Conservation (phyloP, 2,329 filamentous ascomycete genomes). For the Fragosphaeria purpurea region DNA sequence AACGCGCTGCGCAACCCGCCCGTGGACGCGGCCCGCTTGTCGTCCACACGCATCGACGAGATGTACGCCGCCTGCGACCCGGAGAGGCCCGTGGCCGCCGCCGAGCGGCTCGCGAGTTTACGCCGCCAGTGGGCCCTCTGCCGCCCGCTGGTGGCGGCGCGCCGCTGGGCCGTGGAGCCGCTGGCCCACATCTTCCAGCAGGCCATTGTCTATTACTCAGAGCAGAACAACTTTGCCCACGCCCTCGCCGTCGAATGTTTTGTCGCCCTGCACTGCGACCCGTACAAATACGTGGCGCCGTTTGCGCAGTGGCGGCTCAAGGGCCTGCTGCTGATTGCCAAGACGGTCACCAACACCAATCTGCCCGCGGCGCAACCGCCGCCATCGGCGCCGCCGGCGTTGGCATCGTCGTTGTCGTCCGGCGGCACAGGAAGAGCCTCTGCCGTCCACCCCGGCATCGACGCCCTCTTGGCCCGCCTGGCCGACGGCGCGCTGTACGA, state of each 20-base stretch:
- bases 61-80: conserved; percentile 21
- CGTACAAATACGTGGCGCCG: conserved; percentile 38
- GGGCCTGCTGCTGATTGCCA: conserved; percentile 40
- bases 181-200: conserved; percentile 35
- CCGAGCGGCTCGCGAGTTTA: conserved; percentile 18
- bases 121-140: conserved; percentile 27
- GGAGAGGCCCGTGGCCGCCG: conserved; percentile 9
- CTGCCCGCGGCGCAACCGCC: conserved; percentile 16
- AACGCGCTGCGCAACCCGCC: conserved; percentile 22
- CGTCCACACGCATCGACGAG: conserved; percentile 17
- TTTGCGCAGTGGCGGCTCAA: conserved; percentile 42
- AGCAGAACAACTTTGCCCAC: conserved; percentile 30
- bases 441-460: conserved; percentile 17
- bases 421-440: too few species aligned
- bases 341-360: conserved; percentile 40
- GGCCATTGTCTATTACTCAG: conserved; percentile 33
- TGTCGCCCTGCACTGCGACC: conserved; percentile 35
- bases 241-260: conserved; percentile 39
- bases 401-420: background rate
- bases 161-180: conserved; percentile 40
- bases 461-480: conserved; percentile 27
- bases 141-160: conserved; percentile 25
- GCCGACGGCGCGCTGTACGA: conserved; percentile 46
- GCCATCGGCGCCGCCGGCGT: background rate
- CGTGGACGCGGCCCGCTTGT: conserved; percentile 16